Evolutionary conservation across 78 protist species (phyloP).

Genomic region (Speleostelium caveatum): DNA sequence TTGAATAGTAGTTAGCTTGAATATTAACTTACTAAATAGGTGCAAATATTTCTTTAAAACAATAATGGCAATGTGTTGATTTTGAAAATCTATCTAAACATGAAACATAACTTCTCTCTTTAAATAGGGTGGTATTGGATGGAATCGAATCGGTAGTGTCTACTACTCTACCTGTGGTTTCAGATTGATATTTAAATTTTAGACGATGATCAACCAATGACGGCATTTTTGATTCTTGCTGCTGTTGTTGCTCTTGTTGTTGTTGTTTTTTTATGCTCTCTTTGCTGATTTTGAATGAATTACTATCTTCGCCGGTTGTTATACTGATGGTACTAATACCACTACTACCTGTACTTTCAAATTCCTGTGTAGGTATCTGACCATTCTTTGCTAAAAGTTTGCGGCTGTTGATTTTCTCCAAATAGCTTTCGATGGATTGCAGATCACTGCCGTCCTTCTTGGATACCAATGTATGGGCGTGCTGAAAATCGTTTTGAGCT

Average conservation of each 20-base stretch:
- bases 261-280: not conserved
- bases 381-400: not conserved
- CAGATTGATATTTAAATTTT: constrained; percentile 30
- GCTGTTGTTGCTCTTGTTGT: not conserved
- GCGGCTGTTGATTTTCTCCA: constrained; percentile 53
- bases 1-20: not conserved
- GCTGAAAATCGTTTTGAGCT: constrained; percentile 49
- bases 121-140: constrained; percentile 13
- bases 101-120: constrained; percentile 41
- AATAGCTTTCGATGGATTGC: constrained; percentile 51
- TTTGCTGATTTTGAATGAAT: not conserved
- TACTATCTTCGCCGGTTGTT: not conserved
- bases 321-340: no score
- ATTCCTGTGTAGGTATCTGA: not conserved
- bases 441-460: constrained; percentile 40
- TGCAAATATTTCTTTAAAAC: constrained; percentile 60
- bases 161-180: constrained; percentile 22
- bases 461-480: constrained; percentile 30
- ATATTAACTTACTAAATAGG: constrained; percentile 65
- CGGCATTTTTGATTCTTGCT: not conserved
- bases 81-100: constrained; percentile 25
- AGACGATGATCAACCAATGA: constrained; percentile 44
- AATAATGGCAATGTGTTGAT: constrained; percentile 47
- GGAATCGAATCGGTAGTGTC: constrained; percentile 11
- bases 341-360: not conserved